Conservation (phyloP, 208 protist genomes). For the Acanthamoeba quina region DNA sequence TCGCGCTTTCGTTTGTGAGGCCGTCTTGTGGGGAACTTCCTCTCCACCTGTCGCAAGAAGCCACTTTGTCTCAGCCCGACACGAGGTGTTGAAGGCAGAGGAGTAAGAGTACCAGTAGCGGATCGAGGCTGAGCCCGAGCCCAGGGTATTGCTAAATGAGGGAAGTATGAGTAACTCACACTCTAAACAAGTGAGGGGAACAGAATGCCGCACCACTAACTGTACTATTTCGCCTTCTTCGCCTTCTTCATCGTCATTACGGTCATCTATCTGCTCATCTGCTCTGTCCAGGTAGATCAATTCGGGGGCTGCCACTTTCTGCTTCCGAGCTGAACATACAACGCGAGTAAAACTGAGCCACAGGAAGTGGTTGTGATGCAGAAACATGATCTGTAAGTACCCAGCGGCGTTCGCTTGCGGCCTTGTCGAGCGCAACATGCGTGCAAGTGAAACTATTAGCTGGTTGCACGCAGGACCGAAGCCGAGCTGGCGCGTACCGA, state of each 20-base stretch:
- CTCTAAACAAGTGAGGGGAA: neutral
- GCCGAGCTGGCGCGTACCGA: neutral
- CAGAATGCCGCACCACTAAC: neutral
- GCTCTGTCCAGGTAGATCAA: neutral
- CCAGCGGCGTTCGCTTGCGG: neutral
- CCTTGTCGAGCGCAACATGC: neutral
- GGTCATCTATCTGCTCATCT: neutral
- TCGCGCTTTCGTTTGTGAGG: neutral
- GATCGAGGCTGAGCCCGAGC: neutral
- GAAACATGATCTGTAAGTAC: neutral
- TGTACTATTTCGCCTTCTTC: neutral
- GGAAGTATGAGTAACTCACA: neutral
- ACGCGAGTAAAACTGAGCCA: neutral
- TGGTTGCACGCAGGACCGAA: neutral
- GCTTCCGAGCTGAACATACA: neutral
- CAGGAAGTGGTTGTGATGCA: neutral
- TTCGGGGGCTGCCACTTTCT: neutral
- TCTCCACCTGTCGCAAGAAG: neutral
- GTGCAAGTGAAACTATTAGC: neutral
- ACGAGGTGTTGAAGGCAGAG: neutral
- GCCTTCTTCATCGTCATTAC: neutral
- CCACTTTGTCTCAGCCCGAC: neutral
- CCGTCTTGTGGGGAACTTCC: neutral
- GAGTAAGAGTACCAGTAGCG: neutral
- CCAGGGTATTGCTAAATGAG: slow-evolving; percentile 8